Base-by-base conservation (phyloP, 1,284 basidiomycete genomes). In the Ceratobasidium sp. region DNA sequence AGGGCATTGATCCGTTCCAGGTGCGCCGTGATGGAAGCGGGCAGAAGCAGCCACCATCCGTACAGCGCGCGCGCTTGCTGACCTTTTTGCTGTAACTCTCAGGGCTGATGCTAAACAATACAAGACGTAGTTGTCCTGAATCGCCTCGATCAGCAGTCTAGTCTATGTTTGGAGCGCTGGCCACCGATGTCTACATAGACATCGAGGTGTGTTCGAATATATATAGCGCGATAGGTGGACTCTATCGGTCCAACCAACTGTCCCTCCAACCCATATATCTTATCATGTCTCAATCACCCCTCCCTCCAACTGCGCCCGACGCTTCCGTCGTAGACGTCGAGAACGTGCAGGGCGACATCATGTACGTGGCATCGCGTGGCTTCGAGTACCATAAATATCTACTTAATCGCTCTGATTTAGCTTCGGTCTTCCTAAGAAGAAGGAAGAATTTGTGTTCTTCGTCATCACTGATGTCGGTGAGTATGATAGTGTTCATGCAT, bases 301-400 rank as follows among this genome's bases (percentile, higher is more conserved):
- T 70, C 80, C 79, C 16, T 77, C 21, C 30, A 18, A 26, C 26
- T 35, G 5, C 23, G 5, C 50, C 50, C 5, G 13, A 21, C 23
- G 3, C 61, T 30, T 1, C 79, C 79, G 8, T 73, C 46, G 64
- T 77, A 74, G 55, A 61, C 26, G 41, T 81, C 30, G 75, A 78
- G 78, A 52, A 76, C 61, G 69, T 76, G n/a, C 76, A 77, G 49
- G 75, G 76, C 9, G 76, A 77, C 50, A 74, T 77, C n/a, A 62
- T 77, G 76, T 75, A 61, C 7, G 58, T 46, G 14, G 7, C 4
- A 2, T 52, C 11, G 21, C 4, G 21, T 21, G 28, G 4, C 35
- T 21, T 13, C 6, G 23, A 13, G 50, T 3, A 11, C 2, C 23
- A 4, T 23, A 7, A 61, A 26, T 32, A 26, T 28, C 23, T 7